Evolutionary conservation across 768 basidiomycete species (phyloP).

Genomic region (Filobasidium floriforme): DNA sequence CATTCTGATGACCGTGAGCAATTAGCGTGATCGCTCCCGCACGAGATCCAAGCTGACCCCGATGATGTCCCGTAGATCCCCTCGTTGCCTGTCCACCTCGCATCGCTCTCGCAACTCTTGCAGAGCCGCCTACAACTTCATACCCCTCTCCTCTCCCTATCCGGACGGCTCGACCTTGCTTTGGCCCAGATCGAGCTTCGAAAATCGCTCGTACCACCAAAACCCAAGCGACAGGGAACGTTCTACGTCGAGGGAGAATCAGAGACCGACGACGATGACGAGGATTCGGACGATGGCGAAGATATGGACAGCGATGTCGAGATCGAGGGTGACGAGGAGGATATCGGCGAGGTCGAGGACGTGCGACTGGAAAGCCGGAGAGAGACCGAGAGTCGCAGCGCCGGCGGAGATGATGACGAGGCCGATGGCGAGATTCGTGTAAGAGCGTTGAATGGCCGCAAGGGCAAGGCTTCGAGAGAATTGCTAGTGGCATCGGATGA

Average conservation of each 20-base stretch:
- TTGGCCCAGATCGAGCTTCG: constrained; percentile 88
- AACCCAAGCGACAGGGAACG: constrained; percentile 46
- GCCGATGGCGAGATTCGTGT: constrained; percentile 2
- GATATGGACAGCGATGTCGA: constrained; percentile 54
- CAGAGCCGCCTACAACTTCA: constrained; percentile 72
- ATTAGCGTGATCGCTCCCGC: background rate
- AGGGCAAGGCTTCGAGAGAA: constrained; percentile 23
- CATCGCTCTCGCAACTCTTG: constrained; percentile 69
- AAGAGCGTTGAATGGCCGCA: constrained; percentile 11
- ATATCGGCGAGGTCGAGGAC: constrained; percentile 38
- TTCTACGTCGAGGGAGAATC: constrained; percentile 72
- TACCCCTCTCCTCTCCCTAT: constrained; percentile 73
- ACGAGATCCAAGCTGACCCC: background rate
- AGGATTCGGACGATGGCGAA: constrained; percentile 50
- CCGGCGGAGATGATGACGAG: constrained; percentile 16
- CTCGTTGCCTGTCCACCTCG: constrained; percentile 76
- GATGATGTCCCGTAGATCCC: constrained; percentile 59
- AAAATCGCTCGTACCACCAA: constrained; percentile 58
- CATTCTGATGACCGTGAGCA: constrained; percentile 83
- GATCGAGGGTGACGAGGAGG: constrained; percentile 36
- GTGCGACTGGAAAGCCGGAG: constrained; percentile 24
- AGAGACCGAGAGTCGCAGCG: constrained; percentile 12
- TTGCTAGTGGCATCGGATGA: constrained; percentile 27
- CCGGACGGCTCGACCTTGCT: constrained; percentile 86
- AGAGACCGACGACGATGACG: constrained; percentile 57